Conservation (phyloP, 176 grass and related monocot species). For the Oryza meridionalis region DNA sequence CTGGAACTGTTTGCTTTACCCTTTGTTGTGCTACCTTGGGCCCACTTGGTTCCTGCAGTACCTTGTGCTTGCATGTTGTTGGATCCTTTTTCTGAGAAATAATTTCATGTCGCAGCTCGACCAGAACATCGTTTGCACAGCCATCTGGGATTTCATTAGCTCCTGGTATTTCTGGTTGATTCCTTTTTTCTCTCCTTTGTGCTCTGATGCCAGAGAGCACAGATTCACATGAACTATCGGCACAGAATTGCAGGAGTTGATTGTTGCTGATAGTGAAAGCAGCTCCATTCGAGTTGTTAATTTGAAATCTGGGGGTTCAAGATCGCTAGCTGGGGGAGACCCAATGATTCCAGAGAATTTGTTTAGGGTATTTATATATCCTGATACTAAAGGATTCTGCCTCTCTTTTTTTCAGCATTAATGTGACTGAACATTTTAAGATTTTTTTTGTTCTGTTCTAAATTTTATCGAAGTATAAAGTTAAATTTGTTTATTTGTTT, state of each 20-base stretch:
- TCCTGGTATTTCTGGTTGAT: constrained; percentile 56
- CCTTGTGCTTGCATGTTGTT: constrained; percentile 21
- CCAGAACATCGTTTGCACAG: constrained; percentile 84
- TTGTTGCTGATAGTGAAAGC: constrained; percentile 98
- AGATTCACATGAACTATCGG: constrained; percentile 40
- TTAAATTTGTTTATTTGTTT: constrained; percentile 20
- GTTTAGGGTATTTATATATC: constrained; percentile 79
- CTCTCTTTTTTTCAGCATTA: constrained; percentile 23
- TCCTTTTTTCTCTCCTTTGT: constrained; percentile 13
- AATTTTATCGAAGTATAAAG: not conserved
- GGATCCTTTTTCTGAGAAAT: constrained; percentile 33
- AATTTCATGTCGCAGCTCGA: constrained; percentile 56
- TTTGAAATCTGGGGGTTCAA: constrained; percentile 89
- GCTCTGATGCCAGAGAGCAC: constrained; percentile 14
- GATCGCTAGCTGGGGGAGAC: constrained; percentile 90
- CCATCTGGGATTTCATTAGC: constrained; percentile 92
- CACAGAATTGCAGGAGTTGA: constrained; percentile 74
- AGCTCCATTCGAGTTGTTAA: constrained; percentile 95
- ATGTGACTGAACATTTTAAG: constrained; percentile 23
- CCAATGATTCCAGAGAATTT: constrained; percentile 88
- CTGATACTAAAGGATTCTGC: constrained; percentile 10
- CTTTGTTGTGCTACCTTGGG: constrained; percentile 18
- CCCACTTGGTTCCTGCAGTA: constrained; percentile 12
- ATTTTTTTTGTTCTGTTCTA: constrained; percentile 15
- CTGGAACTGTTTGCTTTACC: constrained; percentile 3